A percentile compares a stretch with the other conserved stretches of the same genome.
Evolutionary conservation across 2,329 filamentous ascomycete genomes (phyloP).

Genomic region (Colletotrichum echinochloae): DNA sequence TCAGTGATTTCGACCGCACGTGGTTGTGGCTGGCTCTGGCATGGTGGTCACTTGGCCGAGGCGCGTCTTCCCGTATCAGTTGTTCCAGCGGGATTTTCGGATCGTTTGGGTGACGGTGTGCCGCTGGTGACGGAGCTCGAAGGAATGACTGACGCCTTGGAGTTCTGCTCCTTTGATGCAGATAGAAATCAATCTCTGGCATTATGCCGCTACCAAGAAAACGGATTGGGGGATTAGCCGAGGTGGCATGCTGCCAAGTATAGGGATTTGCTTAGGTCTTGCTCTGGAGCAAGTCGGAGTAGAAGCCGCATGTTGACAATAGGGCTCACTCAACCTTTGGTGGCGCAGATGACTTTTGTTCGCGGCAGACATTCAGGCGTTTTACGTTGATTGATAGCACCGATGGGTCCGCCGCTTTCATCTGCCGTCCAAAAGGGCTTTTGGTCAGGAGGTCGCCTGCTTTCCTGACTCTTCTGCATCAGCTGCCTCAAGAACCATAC

Average conservation of each 20-base stretch:
- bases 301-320: not conserved
- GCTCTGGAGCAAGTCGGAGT: not conserved
- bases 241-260: not conserved
- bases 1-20: not conserved
- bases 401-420: not conserved
- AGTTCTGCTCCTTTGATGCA: not conserved
- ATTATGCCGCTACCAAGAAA: not conserved
- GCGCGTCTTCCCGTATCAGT: not conserved
- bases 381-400: not conserved
- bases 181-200: not conserved
- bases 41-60: no score
- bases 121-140: not conserved
- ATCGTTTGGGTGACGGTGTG: not conserved
- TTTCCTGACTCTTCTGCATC: not conserved
- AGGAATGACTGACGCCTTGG: not conserved
- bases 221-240: not conserved
- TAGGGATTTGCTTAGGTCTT: not conserved
- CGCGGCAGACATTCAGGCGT: not conserved
- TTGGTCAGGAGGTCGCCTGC: not conserved
- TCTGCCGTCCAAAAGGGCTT: not conserved
- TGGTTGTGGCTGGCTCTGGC: not conserved
- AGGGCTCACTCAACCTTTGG: not conserved
- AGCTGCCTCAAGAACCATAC: not conserved
- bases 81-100: not conserved
- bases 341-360: not conserved